Evolutionary conservation across 2,329 filamentous ascomycete species (phyloP).

Genomic region (Exophiala aquamarina): DNA sequence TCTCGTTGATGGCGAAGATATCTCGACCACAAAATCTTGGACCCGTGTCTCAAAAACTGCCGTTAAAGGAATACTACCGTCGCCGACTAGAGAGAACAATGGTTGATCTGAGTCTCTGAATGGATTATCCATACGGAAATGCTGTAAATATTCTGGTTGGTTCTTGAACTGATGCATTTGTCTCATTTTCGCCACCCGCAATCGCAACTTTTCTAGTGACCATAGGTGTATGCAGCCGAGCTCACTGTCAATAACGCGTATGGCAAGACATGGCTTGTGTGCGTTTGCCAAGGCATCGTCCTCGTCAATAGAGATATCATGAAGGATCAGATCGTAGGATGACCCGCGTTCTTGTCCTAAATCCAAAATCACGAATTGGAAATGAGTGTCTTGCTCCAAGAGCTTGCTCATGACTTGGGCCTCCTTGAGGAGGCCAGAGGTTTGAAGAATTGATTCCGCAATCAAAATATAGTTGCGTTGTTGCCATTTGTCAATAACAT

Average conservation of each 20-base stretch:
- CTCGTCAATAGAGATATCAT: constrained; percentile 82
- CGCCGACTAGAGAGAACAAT: constrained; percentile 87
- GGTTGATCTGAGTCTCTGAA: constrained; percentile 91
- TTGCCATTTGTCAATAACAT: constrained; percentile 72
- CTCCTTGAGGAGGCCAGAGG: constrained; percentile 86
- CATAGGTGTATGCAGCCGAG: constrained; percentile 84
- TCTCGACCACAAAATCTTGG: constrained; percentile 89
- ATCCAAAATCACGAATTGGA: constrained; percentile 92
- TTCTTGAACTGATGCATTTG: constrained; percentile 97
- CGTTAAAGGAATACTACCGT: constrained; percentile 86
- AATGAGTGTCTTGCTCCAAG: constrained; percentile 87
- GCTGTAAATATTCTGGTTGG: constrained; percentile 89
- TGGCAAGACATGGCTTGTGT: constrained; percentile 84
- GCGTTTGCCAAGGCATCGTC: constrained; percentile 78
- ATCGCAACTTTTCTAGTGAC: constrained; percentile 89
- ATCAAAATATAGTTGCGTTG: constrained; percentile 86
- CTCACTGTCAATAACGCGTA: constrained; percentile 88
- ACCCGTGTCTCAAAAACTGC: constrained; percentile 94
- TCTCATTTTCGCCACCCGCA: constrained; percentile 86
- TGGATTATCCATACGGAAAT: constrained; percentile 88
- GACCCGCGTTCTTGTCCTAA: constrained; percentile 85
- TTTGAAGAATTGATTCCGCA: constrained; percentile 86
- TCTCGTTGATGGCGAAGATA: constrained; percentile 87
- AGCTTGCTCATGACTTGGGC: constrained; percentile 98
- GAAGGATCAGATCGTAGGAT: constrained; percentile 94